Percentiles rank a stretch among this genome's conserved stretches.
Evolutionary conservation across 495 filamentous ascomycete species (phyloP).

Genomic region (Corynascus novoguineensis): DNA sequence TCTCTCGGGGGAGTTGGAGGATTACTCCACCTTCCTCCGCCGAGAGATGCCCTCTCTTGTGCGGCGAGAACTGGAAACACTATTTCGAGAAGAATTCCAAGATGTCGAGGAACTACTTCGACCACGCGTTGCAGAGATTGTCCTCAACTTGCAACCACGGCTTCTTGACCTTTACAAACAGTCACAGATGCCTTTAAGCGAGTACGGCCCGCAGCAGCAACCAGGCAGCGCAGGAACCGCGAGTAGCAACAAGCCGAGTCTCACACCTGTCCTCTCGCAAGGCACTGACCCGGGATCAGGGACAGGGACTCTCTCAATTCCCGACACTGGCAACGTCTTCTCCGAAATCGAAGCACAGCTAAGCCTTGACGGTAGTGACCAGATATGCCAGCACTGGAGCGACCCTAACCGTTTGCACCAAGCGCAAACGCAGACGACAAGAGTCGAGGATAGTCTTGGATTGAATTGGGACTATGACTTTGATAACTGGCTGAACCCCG

Average conservation of each 20-base stretch:
- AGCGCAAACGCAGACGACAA: background rate
- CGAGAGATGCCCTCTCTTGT: constrained; percentile 31
- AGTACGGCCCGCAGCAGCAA: constrained; percentile 21
- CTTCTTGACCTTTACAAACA: constrained; percentile 25
- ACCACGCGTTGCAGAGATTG: constrained; percentile 23
- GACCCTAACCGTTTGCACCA: background rate
- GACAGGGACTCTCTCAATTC: background rate
- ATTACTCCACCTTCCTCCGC: constrained; percentile 26
- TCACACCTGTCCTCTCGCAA: constrained; percentile 9
- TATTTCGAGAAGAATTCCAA: constrained; percentile 22
- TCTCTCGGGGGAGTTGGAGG: constrained; percentile 21
- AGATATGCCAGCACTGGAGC: background rate
- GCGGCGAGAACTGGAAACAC: constrained; percentile 24
- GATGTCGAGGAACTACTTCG: constrained; percentile 24
- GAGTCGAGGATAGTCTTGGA: background rate
- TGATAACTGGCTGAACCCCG: constrained; percentile 7
- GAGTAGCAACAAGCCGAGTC: background rate
- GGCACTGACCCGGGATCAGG: background rate
- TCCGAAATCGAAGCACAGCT: background rate
- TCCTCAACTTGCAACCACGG: constrained; percentile 24
- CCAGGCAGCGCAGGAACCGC: background rate
- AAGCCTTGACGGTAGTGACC: background rate
- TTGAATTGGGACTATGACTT: constrained; percentile 14
- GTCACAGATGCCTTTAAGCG: constrained; percentile 26
- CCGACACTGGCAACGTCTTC: background rate